Evolutionary conservation across 352 stramenopile species (phyloP).

Genomic region (Pythium dissotocum): DNA sequence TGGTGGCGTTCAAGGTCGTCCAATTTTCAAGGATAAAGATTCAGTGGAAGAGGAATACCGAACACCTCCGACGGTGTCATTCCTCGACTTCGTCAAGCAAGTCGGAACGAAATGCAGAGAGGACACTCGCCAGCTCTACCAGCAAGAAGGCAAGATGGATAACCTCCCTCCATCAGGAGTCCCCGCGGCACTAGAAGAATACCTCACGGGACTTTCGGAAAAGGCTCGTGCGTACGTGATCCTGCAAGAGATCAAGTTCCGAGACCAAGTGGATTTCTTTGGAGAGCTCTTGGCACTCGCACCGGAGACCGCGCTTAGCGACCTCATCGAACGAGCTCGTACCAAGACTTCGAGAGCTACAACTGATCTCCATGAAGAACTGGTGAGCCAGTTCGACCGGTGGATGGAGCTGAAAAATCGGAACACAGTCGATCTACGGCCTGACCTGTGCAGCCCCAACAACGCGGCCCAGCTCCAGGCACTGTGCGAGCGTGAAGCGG

Average conservation of each 20-base stretch:
- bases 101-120: conserved; percentile 59
- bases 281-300: conserved; percentile 57
- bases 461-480: conserved; percentile 45
- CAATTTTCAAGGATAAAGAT: conserved; percentile 41
- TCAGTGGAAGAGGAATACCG: conserved; percentile 47
- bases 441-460: conserved; percentile 78
- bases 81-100: conserved; percentile 58
- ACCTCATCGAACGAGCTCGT: conserved; percentile 36
- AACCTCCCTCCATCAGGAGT: conserved; percentile 65
- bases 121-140: conserved; percentile 51
- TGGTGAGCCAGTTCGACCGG: conserved; percentile 39
- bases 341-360: conserved; percentile 25
- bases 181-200: conserved; percentile 72
- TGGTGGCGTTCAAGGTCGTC: conserved; percentile 15
- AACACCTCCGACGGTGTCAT: conserved; percentile 23
- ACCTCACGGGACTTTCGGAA: conserved; percentile 54
- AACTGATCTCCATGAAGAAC: conserved; percentile 8
- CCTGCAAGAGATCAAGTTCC: conserved; percentile 52
- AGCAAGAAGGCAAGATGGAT: conserved; percentile 65
- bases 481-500: conserved; percentile 57
- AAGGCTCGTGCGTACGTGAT: conserved; percentile 62
- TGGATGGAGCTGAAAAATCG: conserved; percentile 51
- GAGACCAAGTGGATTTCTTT: conserved; percentile 65
- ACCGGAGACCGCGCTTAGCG: conserved; percentile 43
- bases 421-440: conserved; percentile 59